Evolutionary conservation across 1,284 basidiomycete genomes (phyloP), one percentile per base, ranked within the genome.

Genomic region (Ustanciosporium gigantosporum): DNA sequence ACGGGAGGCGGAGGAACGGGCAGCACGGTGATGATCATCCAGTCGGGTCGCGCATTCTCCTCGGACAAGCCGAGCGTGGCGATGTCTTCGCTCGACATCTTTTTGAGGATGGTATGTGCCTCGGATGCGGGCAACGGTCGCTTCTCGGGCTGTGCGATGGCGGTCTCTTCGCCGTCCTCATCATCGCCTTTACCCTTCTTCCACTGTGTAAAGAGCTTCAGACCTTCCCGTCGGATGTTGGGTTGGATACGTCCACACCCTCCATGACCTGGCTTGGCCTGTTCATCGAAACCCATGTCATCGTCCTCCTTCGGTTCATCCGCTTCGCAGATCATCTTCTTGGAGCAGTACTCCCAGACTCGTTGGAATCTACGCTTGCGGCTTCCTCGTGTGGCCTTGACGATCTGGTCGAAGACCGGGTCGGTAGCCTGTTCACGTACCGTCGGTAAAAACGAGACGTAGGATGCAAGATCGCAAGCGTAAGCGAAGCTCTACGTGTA

Each of bases 11-110:
- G 95, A 1, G 95, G 95, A 0, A 99, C 94, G 27, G 95, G 95
- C 74, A 98, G 84, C 23, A 97, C 92, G 0, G 95, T 97, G 41
- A 98, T 81, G 69, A 99, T 93, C 95, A 99, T 98, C 95, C 95
- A 98, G 74, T 97, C 92, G 3, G 95, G 95, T 34, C 93, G 86
- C 13, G 95, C 95, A 77, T 94, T 97, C 76, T 92, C 90, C 45
- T 91, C 90, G 21, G 91, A 94, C 7, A 98, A 84, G 31, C 95
- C 95, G 64, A 98, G 86, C 15, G 93, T 83, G 66, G 87, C 84
- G n/a, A 98, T 84, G 78, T 98, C 95, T 89, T 92, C 80, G 94
- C 85, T 59, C 19, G 66, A 56, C 44, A 77, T 32, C 90, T 88
- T 59, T 87, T 90, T 81, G 44, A 78, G 66, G 55, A 80, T 73